A percentile compares a stretch with the other conserved stretches of the same genome.
These are phyloP conservation scores for Dimocarpus longan DNA, from an alignment of 345 rosid genomes.

Conservation along the genomic window DNA sequence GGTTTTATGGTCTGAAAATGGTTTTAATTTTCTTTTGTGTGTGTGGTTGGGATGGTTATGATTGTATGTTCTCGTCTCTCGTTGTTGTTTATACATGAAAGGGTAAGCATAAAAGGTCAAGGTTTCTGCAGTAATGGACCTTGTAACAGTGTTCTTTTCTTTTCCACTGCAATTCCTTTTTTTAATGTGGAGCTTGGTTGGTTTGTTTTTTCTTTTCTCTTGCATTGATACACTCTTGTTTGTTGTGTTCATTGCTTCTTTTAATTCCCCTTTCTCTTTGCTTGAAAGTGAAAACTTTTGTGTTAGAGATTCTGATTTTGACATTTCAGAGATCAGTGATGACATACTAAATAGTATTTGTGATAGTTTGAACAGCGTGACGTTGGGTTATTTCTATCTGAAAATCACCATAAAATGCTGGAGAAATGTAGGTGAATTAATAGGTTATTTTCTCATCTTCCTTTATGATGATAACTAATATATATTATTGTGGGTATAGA, in stretches of 20 bases:
- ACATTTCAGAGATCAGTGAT: constrained; percentile 53
- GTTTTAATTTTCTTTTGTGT: constrained; percentile 1
- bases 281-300: constrained; percentile 44
- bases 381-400: constrained; percentile 26
- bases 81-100: constrained; percentile 3
- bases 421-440: constrained; percentile 30
- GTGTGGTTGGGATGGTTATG: not conserved
- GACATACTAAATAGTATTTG: constrained; percentile 42
- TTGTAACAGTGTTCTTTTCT: constrained; percentile 28
- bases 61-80: constrained; percentile 9
- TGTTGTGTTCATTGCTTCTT: constrained; percentile 28
- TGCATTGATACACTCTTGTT: constrained; percentile 19
- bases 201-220: not conserved
- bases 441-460: constrained; percentile 15
- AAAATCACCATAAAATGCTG: constrained; percentile 22
- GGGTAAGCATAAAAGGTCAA: constrained; percentile 8
- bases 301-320: constrained; percentile 69
- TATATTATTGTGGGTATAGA: not conserved
- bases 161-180: constrained; percentile 18
- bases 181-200: constrained; percentile 3
- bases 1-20: constrained; percentile 17
- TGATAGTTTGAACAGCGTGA: constrained; percentile 24
- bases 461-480: not conserved
- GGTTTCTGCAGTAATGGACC: constrained; percentile 23
- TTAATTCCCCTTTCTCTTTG: constrained; percentile 17